Evolutionary conservation across 1,284 basidiomycete genomes (phyloP).

Genomic region (Cutaneotrichosporon daszewskae): DNA sequence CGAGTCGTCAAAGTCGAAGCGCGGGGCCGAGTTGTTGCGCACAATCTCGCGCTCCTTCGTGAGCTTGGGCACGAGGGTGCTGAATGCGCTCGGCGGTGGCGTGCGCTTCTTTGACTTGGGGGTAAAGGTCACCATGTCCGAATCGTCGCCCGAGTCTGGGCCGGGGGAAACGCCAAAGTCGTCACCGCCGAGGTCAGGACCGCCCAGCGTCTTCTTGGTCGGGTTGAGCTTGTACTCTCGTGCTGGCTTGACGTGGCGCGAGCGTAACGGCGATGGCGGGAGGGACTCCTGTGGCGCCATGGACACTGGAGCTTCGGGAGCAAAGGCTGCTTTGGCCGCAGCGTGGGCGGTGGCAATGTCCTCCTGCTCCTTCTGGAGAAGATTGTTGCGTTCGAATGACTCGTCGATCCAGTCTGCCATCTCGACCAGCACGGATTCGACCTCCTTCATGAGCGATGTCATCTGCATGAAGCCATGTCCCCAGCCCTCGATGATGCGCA

Average conservation of each 20-base stretch:
- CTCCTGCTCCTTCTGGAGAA: slow-evolving; percentile 32
- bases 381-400: slow-evolving; percentile 56
- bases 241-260: slow-evolving; percentile 41
- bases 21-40: slow-evolving; percentile 31
- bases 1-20: slow-evolving; percentile 38
- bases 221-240: slow-evolving; percentile 31
- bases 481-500: slow-evolving; percentile 85
- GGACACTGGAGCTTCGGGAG: slow-evolving; percentile 9
- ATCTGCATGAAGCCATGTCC: slow-evolving; percentile 94
- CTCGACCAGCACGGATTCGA: slow-evolving; percentile 67
- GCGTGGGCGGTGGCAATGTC: slow-evolving; percentile 22
- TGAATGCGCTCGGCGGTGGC: slow-evolving; percentile 44
- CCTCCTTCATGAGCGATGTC: slow-evolving; percentile 75
- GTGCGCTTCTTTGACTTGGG: slow-evolving; percentile 48
- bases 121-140: slow-evolving; percentile 50
- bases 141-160: slow-evolving; percentile 33
- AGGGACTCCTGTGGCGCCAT: not conserved
- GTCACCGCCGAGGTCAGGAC: slow-evolving; percentile 40
- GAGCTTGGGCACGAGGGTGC: slow-evolving; percentile 7
- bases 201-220: slow-evolving; percentile 28
- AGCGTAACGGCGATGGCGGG: slow-evolving; percentile 15
- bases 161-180: too few relatives aligned
- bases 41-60: slow-evolving; percentile 34
- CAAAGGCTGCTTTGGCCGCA: slow-evolving; percentile 17
- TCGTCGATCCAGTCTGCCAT: slow-evolving; percentile 89